Evolutionary conservation across 2,329 filamentous ascomycete genomes (phyloP).

Genomic region (Ramichloridium luteum): DNA sequence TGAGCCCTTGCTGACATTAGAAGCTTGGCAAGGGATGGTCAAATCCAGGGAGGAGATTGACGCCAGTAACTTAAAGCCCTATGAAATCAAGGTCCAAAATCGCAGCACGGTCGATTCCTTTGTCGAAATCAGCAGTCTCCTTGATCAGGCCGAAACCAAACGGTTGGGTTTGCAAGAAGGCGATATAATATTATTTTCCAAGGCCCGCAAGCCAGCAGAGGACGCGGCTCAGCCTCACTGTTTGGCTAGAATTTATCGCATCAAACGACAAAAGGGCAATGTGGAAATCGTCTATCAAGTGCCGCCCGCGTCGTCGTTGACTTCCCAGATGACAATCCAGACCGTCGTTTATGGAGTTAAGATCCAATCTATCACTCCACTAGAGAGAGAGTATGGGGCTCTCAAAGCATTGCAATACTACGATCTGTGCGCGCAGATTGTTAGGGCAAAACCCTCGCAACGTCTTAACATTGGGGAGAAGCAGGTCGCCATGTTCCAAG

Average conservation of each 20-base stretch:
- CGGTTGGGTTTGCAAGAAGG: slow-evolving; percentile 67
- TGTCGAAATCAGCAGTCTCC: slow-evolving; percentile 75
- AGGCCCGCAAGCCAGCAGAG: slow-evolving; percentile 55
- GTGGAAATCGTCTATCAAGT: slow-evolving; percentile 81
- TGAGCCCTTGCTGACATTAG: slow-evolving; percentile 75
- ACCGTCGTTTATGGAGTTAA: slow-evolving; percentile 62
- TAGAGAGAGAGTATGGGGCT: slow-evolving; percentile 90
- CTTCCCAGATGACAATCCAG: slow-evolving; percentile 48
- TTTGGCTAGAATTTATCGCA: slow-evolving; percentile 69
- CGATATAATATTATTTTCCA: slow-evolving; percentile 79
- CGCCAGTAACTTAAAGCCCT: slow-evolving; percentile 49
- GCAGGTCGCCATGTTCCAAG: slow-evolving; percentile 54
- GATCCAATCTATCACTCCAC: slow-evolving; percentile 82
- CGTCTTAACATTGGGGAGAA: slow-evolving; percentile 70
- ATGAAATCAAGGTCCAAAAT: slow-evolving; percentile 78
- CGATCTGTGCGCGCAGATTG: slow-evolving; percentile 84
- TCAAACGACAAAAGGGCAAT: slow-evolving; percentile 66
- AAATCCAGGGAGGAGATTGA: slow-evolving; percentile 78
- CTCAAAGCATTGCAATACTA: slow-evolving; percentile 88
- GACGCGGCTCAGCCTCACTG: slow-evolving; percentile 61
- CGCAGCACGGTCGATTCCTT: slow-evolving; percentile 87
- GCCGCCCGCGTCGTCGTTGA: slow-evolving; percentile 38
- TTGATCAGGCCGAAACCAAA: slow-evolving; percentile 57
- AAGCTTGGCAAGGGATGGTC: slow-evolving; percentile 91
- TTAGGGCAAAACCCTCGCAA: slow-evolving; percentile 79